These are phyloP conservation scores for Ormosia semicastrata DNA, from an alignment of 306 rosid species.

Conservation along the genomic window DNA sequence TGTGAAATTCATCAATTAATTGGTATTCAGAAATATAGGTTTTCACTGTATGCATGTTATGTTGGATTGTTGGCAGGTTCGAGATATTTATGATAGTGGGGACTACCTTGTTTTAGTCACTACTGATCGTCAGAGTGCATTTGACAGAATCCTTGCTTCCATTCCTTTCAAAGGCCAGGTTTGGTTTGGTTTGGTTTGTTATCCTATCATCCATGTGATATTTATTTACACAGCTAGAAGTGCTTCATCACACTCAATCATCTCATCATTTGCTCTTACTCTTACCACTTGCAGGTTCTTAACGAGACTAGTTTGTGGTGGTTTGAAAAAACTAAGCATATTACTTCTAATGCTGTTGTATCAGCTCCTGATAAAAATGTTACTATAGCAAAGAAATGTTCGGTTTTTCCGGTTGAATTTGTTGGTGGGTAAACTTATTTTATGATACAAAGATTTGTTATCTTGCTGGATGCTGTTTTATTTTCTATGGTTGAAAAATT, in stretches of 20 bases:
- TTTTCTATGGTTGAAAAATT: background rate
- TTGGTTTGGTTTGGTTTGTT: background rate
- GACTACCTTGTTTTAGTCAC: slow-evolving; percentile 85
- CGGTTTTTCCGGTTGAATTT: slow-evolving; percentile 94
- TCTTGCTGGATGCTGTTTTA: background rate
- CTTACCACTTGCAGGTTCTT: slow-evolving; percentile 57
- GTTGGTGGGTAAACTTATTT: slow-evolving; percentile 62
- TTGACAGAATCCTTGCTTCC: slow-evolving; percentile 96
- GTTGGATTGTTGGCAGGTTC: slow-evolving; percentile 50
- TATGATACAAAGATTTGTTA: background rate
- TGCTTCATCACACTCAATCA: background rate
- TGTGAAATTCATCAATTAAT: too few relatives aligned
- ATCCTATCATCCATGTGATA: background rate
- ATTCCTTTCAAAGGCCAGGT: slow-evolving; percentile 99
- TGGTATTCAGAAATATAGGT: too few relatives aligned
- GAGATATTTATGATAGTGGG: slow-evolving; percentile 86
- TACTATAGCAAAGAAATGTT: slow-evolving; percentile 88
- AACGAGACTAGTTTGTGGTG: slow-evolving; percentile 96
- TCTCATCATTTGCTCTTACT: background rate
- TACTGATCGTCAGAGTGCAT: slow-evolving; percentile 93
- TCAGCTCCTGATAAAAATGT: slow-evolving; percentile 81
- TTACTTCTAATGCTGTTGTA: slow-evolving; percentile 78
- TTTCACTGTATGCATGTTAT: background rate
- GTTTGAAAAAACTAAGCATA: slow-evolving; percentile 85
- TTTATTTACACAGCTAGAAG: background rate